Evolutionary conservation across 306 rosid species (phyloP), one percentile per base, ranked within the genome.

Genomic region (Quillaja saponaria): DNA sequence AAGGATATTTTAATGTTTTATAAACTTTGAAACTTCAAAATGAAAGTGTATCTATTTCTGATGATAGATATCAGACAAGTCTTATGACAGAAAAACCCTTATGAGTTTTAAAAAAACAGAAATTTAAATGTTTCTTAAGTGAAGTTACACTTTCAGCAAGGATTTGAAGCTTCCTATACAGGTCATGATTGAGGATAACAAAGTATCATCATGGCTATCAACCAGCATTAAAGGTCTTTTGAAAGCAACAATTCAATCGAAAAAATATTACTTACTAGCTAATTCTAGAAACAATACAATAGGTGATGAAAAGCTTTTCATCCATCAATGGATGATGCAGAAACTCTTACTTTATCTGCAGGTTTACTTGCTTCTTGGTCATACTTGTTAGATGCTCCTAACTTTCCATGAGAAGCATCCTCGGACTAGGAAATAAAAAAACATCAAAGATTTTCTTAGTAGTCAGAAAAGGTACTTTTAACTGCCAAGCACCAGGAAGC

Each of bases 331-430:
- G 60, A 7, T 48, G 40, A 16, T 16, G 14, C 34, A 33, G 16
- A 50, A 5, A 41, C 1, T 6, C 52, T 18, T 47, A 82, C 87
- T 80, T 82, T 82, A 48, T 82, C 87, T 3, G 52, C 33, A 6
- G 78, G 78, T 77, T 66, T 79, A n/a, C 76, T 72, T 58, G 71
- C 62, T 69, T 72, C 80, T 53, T 69, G 80, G 55, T 82, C 79
- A 76, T 62, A 79, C 39, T 61, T 64, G 19, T 65, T 66, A 10
- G 78, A 46, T 55, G 73, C 61, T 64, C 76, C 80, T 16, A 76
- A 39, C 19, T 73, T 62, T 35, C 80, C 87, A 10, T 61, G 76
- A 1, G 85, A 82, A 63, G 78, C 50, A 57, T 82, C 84, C 55
- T 82, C 85, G 13, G 85, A 82, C 87, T 82, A 47, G 49, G 53